Evolutionary conservation across 2,329 filamentous ascomycete species (phyloP).

Genomic region (Pseudopithomyces maydicus): DNA sequence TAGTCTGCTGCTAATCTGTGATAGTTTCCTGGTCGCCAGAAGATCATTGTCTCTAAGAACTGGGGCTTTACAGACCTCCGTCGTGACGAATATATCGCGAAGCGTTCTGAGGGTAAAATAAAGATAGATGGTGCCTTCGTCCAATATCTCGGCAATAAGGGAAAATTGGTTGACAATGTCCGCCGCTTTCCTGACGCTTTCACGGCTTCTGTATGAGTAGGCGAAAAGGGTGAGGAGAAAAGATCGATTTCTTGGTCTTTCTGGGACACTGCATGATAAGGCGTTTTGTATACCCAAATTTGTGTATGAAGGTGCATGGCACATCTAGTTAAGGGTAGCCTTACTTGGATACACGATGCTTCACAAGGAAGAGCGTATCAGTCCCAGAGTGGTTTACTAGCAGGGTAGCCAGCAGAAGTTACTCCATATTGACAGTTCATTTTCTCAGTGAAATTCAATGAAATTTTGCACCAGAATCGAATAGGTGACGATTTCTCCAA

Average conservation of each 20-base stretch:
- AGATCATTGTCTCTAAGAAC: constrained; percentile 99
- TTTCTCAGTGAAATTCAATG: too few relatives aligned
- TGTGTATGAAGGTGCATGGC: constrained; percentile 38
- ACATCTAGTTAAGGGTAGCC: too few relatives aligned
- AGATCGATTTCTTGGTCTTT: constrained; percentile 33
- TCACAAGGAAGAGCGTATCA: too few relatives aligned
- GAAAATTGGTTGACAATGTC: constrained; percentile 83
- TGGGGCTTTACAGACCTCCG: constrained; percentile 99
- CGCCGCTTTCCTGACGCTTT: constrained; percentile 95
- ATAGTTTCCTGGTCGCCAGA: constrained; percentile 96
- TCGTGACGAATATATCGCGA: constrained; percentile 95
- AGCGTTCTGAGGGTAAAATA: constrained; percentile 91
- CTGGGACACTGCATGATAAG: constrained; percentile 44
- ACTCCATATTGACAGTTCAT: too few relatives aligned
- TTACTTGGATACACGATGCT: too few relatives aligned
- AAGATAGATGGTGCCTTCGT: constrained; percentile 99
- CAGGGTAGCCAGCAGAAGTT: too few relatives aligned
- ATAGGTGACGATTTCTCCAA: too few relatives aligned
- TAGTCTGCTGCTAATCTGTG: constrained; percentile 7
- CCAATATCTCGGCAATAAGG: constrained; percentile 97
- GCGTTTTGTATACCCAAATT: constrained; percentile 36
- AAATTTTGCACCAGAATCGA: too few relatives aligned
- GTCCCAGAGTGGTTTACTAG: too few relatives aligned
- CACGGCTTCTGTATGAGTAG: constrained; percentile 46
- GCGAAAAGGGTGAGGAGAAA: constrained; percentile 23